Evolutionary conservation across 805 yeast species (phyloP).

Genomic region (Candida glaebosa): DNA sequence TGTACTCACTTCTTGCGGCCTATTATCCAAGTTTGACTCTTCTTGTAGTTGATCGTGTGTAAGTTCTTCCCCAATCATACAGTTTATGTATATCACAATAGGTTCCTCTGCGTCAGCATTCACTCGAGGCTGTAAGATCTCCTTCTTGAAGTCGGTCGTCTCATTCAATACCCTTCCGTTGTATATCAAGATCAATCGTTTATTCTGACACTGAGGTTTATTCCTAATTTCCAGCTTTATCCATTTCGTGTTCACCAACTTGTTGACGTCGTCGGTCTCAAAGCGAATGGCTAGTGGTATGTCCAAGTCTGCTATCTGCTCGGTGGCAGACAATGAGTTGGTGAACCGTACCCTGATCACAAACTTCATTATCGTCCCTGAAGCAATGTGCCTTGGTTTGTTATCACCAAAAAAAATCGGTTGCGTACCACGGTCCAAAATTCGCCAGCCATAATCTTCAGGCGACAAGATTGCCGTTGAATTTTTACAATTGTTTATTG

Average conservation of each 20-base stretch:
- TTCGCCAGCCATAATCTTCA: not conserved
- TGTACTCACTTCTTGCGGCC: constrained; percentile 47
- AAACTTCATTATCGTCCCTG: constrained; percentile 19
- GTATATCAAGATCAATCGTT: constrained; percentile 62
- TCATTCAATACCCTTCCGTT: constrained; percentile 65
- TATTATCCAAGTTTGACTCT: constrained; percentile 57
- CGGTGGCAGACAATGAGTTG: constrained; percentile 17
- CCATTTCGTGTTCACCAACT: constrained; percentile 28
- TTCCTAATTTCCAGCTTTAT: constrained; percentile 27
- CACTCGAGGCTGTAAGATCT: constrained; percentile 35
- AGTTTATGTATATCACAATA: constrained; percentile 60
- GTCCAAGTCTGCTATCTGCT: constrained; percentile 22
- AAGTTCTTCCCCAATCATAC: constrained; percentile 70
- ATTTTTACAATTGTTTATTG: not conserved
- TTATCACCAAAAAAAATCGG: not conserved
- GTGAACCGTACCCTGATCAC: constrained; percentile 29
- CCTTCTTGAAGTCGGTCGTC: constrained; percentile 50
- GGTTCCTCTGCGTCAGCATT: constrained; percentile 7
- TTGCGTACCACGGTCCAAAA: not conserved
- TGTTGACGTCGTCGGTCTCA: constrained; percentile 28
- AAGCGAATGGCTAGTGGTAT: constrained; percentile 26
- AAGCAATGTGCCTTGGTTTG: not conserved
- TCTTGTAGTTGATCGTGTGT: constrained; percentile 51
- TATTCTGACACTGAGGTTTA: constrained; percentile 25
- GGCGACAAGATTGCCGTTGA: not conserved